Evolutionary conservation across 257 asterid genomes (phyloP).

Genomic region (Nicotiana attenuata): DNA sequence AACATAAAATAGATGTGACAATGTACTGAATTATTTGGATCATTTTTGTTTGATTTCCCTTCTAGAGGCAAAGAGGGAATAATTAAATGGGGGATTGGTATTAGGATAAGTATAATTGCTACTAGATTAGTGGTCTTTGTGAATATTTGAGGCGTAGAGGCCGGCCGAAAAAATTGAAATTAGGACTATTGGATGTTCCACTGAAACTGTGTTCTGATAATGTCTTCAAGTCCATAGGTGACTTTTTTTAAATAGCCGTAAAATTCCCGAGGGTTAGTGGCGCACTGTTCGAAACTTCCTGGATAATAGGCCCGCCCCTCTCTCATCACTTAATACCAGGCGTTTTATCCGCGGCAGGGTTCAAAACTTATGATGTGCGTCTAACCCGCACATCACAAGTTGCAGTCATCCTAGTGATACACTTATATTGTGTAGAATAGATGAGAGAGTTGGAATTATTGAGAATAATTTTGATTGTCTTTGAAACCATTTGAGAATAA

Average conservation of each 20-base stretch:
- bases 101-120: background rate
- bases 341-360: no score
- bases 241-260: no score
- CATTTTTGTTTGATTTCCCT: background rate
- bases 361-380: no score
- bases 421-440: background rate
- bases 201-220: no score
- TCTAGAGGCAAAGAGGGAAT: background rate
- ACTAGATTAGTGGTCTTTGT: background rate
- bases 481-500: background rate
- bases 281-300: no score
- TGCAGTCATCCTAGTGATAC: background rate
- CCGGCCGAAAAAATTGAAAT: background rate
- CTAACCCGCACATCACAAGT: no score
- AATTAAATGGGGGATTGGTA: background rate
- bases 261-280: no score
- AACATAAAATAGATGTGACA: background rate
- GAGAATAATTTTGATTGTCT: background rate
- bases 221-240: no score
- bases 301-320: no score
- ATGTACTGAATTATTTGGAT: background rate
- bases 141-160: background rate
- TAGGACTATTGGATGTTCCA: background rate
- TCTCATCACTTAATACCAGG: no score
- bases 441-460: background rate